phyloP scores from a whole-genome alignment of 2,329 filamentous ascomycete species.

The Stachybotrys echinatus region DNA sequence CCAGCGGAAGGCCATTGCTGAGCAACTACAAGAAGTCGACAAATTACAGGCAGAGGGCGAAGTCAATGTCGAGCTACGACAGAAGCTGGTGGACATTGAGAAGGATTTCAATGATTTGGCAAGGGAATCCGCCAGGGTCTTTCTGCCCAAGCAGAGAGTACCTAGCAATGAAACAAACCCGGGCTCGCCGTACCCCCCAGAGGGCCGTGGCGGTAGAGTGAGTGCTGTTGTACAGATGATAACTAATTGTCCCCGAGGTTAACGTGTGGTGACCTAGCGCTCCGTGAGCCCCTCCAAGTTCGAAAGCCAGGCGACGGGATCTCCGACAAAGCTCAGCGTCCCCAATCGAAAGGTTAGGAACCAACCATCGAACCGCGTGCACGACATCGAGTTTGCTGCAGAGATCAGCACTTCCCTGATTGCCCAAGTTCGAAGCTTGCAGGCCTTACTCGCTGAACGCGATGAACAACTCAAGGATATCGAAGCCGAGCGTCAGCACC shows the following conservation, averaged over 20 bases:
- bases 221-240: constrained; percentile 20
- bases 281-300: constrained; percentile 73
- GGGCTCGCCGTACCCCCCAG: constrained; percentile 48
- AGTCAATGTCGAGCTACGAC: constrained; percentile 74
- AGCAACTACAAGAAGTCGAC: constrained; percentile 80
- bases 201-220: constrained; percentile 48
- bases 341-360: constrained; percentile 87
- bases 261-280: constrained; percentile 40
- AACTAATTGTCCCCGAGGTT: constrained; percentile 6
- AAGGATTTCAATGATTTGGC: constrained; percentile 94
- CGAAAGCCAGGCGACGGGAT: constrained; percentile 76
- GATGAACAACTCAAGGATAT: constrained; percentile 78
- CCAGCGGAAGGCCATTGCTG: constrained; percentile 77
- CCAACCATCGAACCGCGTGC: constrained; percentile 79
- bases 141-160: constrained; percentile 78
- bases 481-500: constrained; percentile 67
- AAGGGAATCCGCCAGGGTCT: constrained; percentile 80
- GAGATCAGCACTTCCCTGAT: constrained; percentile 95
- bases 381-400: constrained; percentile 97
- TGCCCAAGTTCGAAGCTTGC: constrained; percentile 87
- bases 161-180: constrained; percentile 59
- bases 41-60: constrained; percentile 70
- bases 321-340: constrained; percentile 82
- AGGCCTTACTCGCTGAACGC: constrained; percentile 77
- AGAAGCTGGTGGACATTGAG: constrained; percentile 81